A percentile compares a stretch with the other conserved stretches of the same genome.
These are phyloP conservation scores for sunflower (Helianthus annuus) DNA, from an alignment of 129 eudicot species.

Conservation along the genomic window HanXRQr2.0-SUNRISE NC_035444.2:15778309-15778808, in stretches of 20 bases:
- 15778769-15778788: too few relatives aligned
- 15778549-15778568: constrained; percentile 86
- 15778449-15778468: not conserved
- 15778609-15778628: too few relatives aligned
- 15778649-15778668: too few relatives aligned
- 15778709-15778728: too few relatives aligned
- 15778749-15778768: too few relatives aligned
- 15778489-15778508: constrained; percentile 1
- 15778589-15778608: too few relatives aligned
- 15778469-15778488: not conserved
- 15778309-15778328: constrained; percentile 68
- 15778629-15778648: too few relatives aligned
- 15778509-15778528: constrained; percentile 55
- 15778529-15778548: constrained; percentile 69
- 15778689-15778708: too few relatives aligned
- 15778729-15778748: too few relatives aligned
- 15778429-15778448: not conserved
- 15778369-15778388: constrained; percentile 89
- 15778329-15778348: constrained; percentile 77
- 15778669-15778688: too few relatives aligned
- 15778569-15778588: constrained; percentile 30
- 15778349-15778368: constrained; percentile 67
- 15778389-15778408: constrained; percentile 84
- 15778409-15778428: constrained; percentile 54
- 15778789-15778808: too few relatives aligned